Percentiles rank a stretch among this genome's conserved stretches.
These are phyloP conservation scores for Homolaphlyctis polyrhiza DNA, from an alignment of 371 early-diverging fungal genomes.

Conservation along the genomic window DNA sequence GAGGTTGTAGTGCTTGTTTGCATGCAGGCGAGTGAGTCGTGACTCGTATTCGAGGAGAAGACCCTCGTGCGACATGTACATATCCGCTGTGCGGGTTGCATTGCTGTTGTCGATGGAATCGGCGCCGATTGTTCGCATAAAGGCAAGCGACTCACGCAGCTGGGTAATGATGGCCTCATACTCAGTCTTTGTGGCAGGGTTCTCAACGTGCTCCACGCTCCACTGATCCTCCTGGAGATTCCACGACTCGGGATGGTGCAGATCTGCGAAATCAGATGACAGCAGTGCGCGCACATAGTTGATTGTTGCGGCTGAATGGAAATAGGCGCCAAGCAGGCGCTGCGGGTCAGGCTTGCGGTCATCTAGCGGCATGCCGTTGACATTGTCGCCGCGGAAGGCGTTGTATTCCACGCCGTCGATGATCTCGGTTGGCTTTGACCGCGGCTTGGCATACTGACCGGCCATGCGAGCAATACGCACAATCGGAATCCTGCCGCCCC, in stretches of 20 bases:
- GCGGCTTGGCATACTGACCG: slow-evolving; percentile 91
- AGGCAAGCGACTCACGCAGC: slow-evolving; percentile 82
- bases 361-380: slow-evolving; percentile 85
- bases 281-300: slow-evolving; percentile 90
- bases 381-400: slow-evolving; percentile 86
- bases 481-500: slow-evolving; percentile 89
- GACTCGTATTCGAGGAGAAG: slow-evolving; percentile 88
- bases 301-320: slow-evolving; percentile 94
- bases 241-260: slow-evolving; percentile 75
- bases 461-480: slow-evolving; percentile 97
- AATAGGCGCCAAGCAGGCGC: slow-evolving; percentile 86
- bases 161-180: slow-evolving; percentile 85
- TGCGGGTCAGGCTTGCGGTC: slow-evolving; percentile 93
- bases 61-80: slow-evolving; percentile 94
- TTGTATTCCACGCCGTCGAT: slow-evolving; percentile 69
- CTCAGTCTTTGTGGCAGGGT: slow-evolving; percentile 70
- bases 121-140: slow-evolving; percentile 87
- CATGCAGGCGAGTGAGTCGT: slow-evolving; percentile 61
- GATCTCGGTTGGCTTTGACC: slow-evolving; percentile 86
- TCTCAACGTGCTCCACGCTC: slow-evolving; percentile 86
- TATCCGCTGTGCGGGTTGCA: slow-evolving; percentile 68
- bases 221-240: slow-evolving; percentile 73
- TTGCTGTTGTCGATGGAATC: slow-evolving; percentile 28
- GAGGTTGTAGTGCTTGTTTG: slow-evolving; percentile 58
- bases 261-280: slow-evolving; percentile 76